Conservation (phyloP, 164 flowering plant genomes). For the Akebia trifoliata region DNA sequence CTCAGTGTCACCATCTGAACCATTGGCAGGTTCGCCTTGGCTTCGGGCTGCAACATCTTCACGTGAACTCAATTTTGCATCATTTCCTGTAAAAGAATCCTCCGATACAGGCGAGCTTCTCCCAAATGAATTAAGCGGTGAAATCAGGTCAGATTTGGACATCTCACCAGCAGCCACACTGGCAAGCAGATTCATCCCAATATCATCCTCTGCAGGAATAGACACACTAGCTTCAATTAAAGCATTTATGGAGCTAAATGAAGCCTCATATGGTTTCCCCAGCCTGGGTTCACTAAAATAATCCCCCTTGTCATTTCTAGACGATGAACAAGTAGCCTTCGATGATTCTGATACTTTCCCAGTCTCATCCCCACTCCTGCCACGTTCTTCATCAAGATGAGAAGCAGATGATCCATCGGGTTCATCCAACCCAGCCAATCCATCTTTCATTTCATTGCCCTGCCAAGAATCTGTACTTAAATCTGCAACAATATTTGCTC, state of each 20-base stretch:
- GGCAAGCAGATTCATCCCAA: conserved; percentile 92
- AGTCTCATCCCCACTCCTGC: conserved; percentile 29
- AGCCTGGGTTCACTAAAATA: conserved; percentile 18
- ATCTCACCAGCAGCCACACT: conserved; percentile 96
- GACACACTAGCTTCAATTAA: conserved; percentile 42
- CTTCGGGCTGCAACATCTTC: conserved; percentile 26
- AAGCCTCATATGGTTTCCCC: conserved; percentile 34
- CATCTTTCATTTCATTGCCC: conserved; percentile 36
- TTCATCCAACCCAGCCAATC: conserved; percentile 43
- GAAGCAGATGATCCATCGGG: conserved; percentile 46
- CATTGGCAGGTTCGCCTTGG: conserved; percentile 18
- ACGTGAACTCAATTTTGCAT: conserved; percentile 25
- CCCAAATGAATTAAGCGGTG: conserved; percentile 48
- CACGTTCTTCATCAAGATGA: conserved; percentile 35
- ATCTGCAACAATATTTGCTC: conserved; percentile 29
- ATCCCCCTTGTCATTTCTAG: conserved; percentile 24
- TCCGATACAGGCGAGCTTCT: conserved; percentile 29
- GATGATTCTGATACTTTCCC: conserved; percentile 15
- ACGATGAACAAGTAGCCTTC: conserved; percentile 14
- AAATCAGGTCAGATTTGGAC: conserved; percentile 41
- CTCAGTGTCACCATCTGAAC: conserved; percentile 21
- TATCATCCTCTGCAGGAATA: conserved; percentile 59
- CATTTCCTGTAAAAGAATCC: conserved; percentile 25
- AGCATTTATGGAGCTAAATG: conserved; percentile 55
- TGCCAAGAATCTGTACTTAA: conserved; percentile 53